Base-by-base conservation (phyloP, 345 rosid species). In the Leavenworthia alabamica region DNA sequence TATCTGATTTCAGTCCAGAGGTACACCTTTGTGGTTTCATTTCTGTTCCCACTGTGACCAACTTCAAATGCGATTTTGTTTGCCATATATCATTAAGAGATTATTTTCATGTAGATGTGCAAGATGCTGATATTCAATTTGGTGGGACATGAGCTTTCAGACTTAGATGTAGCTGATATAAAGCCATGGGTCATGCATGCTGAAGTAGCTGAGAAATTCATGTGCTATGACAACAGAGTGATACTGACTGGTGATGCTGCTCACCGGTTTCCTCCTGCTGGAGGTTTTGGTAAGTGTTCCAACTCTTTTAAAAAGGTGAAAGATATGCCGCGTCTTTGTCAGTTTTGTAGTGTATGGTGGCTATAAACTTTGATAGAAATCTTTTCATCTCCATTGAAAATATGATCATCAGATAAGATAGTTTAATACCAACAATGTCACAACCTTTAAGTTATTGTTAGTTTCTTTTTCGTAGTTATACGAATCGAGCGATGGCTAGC, bases 101-200 rank as follows among this genome's bases (percentile, higher is more conserved):
- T 67, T 72, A 56, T 63, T 71, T 58, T 74, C 33, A 62, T 79
- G 85, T 78, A 93, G 99, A 85, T 80, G 77, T 93, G 96, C 82
- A 76, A 78, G 82, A 72, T 79, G 76, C 61, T 89, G 73, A 87
- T 89, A 65, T 74, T 76, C 81, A 79, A 80, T 62, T 74, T 93
- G 86, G 88, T 81, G 62, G 96, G 97, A 67, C 80, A 53, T 75
- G 96, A 87, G 84, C 91, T 93, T 73, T 67, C 78, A 68, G 97
- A 87, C 75, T 49, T 86, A 67, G 53, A 79, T 68, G 88, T 93
- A 60, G 73, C 85, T 39, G 99, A 81, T 55, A 62, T 87, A 72
- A 93, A 89, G 82, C 97, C 96, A 58, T 93, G 99, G 99, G 80
- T 82, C 73, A 93, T 93, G 99, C 85, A 89, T 82, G 97, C 99